Evolutionary conservation across 805 yeast genomes (phyloP), one percentile per base, ranked within the genome.

Genomic region (Phaffomyces thermotolerans): DNA sequence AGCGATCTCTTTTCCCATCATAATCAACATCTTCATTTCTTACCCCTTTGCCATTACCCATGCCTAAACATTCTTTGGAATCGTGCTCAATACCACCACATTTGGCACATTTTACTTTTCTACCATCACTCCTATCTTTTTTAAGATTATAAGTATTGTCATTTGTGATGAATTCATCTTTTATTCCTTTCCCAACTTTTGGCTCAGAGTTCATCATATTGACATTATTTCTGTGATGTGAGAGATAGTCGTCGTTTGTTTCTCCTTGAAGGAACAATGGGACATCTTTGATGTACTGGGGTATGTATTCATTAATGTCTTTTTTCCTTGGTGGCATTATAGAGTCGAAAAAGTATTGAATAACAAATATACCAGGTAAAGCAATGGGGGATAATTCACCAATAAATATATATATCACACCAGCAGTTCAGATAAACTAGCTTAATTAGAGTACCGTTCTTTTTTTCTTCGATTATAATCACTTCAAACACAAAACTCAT

Each of bases 111-210:
- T 62, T 66, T 2, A 69, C 70, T 34, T 63, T 63, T 37, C 30
- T 40, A 6, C 14, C 15, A 4, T n/a, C 5, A 4, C 23, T 8
- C 33, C 44, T 12, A 7, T 48, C 52, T 7, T 45, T 44, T 6
- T 12, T 27, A 6, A 27, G 4, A 27, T 27, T 10, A 27, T 10
- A 5, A 13, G 29, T 10, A 8, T 27, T 27, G 13, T 27, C 13
- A 27, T 12, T 4, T 10, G 14, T 9, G 6, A 68, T 57, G 43
- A 62, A 61, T 25, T 64, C 68, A 61, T 81, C 85, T 1, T 52
- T 49, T 29, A 81, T 80, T 8, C 88, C 88, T 1, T 50, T 41
- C 0, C 88, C 89, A 6, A 67, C 57, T 44, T 68, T 66, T 0
- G 89, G 74, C 45, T 70, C 74, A 45, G 77, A 48, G 63, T 50